Evolutionary conservation across 495 filamentous ascomycete species (phyloP), one percentile per base, ranked within the genome.

Genomic region (Elasticomyces elasticus): DNA sequence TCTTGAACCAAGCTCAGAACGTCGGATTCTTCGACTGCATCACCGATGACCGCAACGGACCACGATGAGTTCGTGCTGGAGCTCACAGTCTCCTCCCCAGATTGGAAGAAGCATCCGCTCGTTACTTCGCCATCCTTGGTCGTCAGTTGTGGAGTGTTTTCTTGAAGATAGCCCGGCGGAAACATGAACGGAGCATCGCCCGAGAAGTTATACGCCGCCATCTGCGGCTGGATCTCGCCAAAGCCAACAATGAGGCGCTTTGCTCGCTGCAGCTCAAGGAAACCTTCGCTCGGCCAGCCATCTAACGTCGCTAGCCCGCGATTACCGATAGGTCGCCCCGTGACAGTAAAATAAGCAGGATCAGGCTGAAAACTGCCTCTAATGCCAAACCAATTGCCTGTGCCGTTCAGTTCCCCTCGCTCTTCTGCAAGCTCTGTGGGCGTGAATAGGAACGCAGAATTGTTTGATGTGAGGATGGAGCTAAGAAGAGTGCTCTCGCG

Each of bases 231-330:
- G 3, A 84, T 59, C 2, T 64, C 67, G 10, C 79, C 80, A 57
- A 76, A 81, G 37, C 73, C 72, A 24, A 76, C 62, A 2, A 85
- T 57, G 0, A 83, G 53, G 17, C 81, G 69, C 55, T 72, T 72
- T 10, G 68, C 64, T 15, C 71, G 66, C 0, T 72, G 69, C 22
- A 81, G 67, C 47, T 79, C 78, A 26, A 82, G 61, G 56, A 72
- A 83, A 24, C 73, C 72, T 33, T 76, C 71, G 12, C 72, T 74
- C 1, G 82, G 82, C 82, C 82, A 85, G 12, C 82, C 81, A 62
- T 84, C 76, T 11, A 74, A 68, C 1, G 78, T 82, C 35, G n/a
- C n/a, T n/a, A n/a, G n/a, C n/a, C n/a, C n/a, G n/a, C n/a, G 71
- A 73, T n/a, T 72, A 66, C 11, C 67, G 62, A 22, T 67, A 70